Percentiles rank a stretch among this genome's conserved stretches.
Evolutionary conservation across 495 filamentous ascomycete genomes (phyloP).

Genomic region (Mytilinidion resinicola): DNA sequence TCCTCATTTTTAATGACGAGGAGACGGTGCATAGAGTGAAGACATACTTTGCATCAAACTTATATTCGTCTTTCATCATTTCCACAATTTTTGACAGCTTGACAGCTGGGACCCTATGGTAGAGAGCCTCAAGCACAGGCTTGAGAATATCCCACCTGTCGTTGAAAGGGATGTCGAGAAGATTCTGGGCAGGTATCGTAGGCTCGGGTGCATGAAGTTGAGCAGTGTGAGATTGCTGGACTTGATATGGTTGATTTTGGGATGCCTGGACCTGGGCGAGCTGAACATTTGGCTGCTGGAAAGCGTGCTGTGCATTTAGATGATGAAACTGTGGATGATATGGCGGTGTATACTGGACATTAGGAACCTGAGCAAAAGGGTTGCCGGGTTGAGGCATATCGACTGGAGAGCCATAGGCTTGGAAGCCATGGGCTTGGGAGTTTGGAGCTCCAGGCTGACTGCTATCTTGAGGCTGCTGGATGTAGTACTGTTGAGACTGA

Average conservation of each 20-base stretch:
- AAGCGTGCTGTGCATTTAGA: too few relatives aligned
- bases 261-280: neutral
- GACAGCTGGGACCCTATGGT: constrained; percentile 29
- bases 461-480: too few relatives aligned
- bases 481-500: too few relatives aligned
- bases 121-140: constrained; percentile 34
- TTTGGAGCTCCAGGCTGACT: too few relatives aligned
- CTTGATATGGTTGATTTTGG: neutral
- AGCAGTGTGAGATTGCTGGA: neutral
- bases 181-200: too few relatives aligned
- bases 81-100: constrained; percentile 30
- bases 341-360: too few relatives aligned
- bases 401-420: too few relatives aligned
- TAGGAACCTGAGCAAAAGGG: too few relatives aligned
- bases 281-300: too few relatives aligned
- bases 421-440: too few relatives aligned
- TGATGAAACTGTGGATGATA: too few relatives aligned
- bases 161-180: constrained; percentile 18
- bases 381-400: too few relatives aligned
- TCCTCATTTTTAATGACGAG: neutral
- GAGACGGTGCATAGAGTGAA: neutral
- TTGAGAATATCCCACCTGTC: constrained; percentile 39
- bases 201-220: neutral
- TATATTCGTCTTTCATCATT: constrained; percentile 31
- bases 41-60: constrained; percentile 39